Evolutionary conservation across 2,329 filamentous ascomycete genomes (phyloP), one percentile per base, ranked within the genome.

Genomic region (Fusarium sororula): DNA sequence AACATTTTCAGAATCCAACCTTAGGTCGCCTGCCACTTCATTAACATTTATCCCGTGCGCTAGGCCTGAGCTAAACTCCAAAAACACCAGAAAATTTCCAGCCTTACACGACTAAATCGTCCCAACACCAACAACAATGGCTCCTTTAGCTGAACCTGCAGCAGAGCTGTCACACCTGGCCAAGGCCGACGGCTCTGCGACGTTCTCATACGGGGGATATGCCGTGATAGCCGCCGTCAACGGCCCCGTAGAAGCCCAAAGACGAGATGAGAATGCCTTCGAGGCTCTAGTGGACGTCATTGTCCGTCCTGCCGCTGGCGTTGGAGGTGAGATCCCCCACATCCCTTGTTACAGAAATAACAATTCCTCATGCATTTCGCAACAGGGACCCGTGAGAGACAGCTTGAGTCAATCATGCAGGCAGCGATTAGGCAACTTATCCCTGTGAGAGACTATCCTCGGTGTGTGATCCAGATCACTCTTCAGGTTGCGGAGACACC

Each of bases 261-360:
- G 95, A 78, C 91, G 94, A 78, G 96, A 99, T 80, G 94, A 98
- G 82, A 90, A 96, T 75, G 93, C 96, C 13, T 95, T 97, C 82
- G 95, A 98, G 85, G 94, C 96, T 35, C 90, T 92, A 56, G 87
- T 99, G 74, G 96, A 98, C 83, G 94, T 99, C 66, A 91, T 96
- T 80, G 90, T 99, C 74, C 91, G 96, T 81, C 96, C 96, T 55
- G 92, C 93, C 41, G 91, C 92, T 73, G 95, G 95, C 22, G 91
- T 96, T 51, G 94, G 93, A 85, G 93, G 95, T 91, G 82, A 80
- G 88, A 69, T 28, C 47, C 53, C 55, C 47, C 37, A 63, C 59
- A 60, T 50, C 24, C 54, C 17, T 38, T 37, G 48, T 50, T 41
- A 26, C 45, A 56, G 45, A 30, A 54, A 54, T 42, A 68, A n/a